phyloP scores from a whole-genome alignment of 2,329 filamentous ascomycete genomes.

The Cladobotryum protrusum region DNA sequence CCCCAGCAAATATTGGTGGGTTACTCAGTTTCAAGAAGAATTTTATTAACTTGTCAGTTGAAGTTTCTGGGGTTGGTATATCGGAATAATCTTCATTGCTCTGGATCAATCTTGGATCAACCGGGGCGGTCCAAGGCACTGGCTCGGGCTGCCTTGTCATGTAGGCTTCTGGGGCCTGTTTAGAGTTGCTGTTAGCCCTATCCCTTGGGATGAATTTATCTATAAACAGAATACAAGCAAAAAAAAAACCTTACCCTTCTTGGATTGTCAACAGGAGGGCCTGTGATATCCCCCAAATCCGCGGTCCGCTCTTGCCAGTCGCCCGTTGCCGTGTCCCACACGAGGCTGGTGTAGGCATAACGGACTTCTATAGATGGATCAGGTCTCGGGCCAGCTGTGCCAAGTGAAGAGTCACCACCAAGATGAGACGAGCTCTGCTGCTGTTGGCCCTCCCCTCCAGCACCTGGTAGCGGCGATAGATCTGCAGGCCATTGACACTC shows the following conservation, averaged over 20 bases:
- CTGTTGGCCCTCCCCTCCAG: slow-evolving; percentile 21
- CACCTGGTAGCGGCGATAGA: neutral
- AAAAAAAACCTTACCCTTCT: slow-evolving; percentile 15
- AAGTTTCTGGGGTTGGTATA: neutral
- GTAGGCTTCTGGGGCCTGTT: no score
- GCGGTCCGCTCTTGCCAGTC: slow-evolving; percentile 19
- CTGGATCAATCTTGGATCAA: neutral
- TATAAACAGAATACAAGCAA: no score
- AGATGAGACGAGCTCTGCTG: slow-evolving; percentile 17
- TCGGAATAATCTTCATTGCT: neutral
- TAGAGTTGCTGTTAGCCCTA: no score
- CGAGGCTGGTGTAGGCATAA: slow-evolving; percentile 43
- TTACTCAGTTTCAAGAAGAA: slow-evolving; percentile 43
- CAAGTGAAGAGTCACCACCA: slow-evolving; percentile 20
- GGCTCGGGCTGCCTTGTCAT: neutral
- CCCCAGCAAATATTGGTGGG: slow-evolving; percentile 47
- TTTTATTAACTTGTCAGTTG: slow-evolving; percentile 33
- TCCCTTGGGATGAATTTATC: no score
- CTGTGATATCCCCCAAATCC: neutral
- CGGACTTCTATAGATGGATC: slow-evolving; percentile 34
- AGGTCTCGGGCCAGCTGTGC: slow-evolving; percentile 20
- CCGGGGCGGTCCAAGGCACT: neutral
- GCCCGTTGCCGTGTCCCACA: slow-evolving; percentile 36
- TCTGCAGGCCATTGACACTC: slow-evolving; percentile 43
- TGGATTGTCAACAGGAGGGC: neutral